A percentile compares a stretch with the other conserved stretches of the same genome.
These are phyloP conservation scores for Pharnaceum exiguum DNA, from an alignment of 148 eudicot species.

Conservation along the genomic window DNA sequence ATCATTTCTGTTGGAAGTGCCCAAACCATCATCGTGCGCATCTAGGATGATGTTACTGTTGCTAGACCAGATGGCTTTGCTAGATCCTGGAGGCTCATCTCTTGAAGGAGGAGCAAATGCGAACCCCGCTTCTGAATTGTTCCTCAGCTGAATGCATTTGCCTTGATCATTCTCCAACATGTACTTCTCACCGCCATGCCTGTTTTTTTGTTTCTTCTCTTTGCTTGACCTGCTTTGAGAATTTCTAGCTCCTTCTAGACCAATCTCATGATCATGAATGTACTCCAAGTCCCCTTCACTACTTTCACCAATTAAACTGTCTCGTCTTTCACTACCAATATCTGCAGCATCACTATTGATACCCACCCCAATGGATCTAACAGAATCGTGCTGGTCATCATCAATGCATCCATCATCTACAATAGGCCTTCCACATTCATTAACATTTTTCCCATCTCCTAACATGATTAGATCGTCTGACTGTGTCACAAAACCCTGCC, in stretches of 20 bases:
- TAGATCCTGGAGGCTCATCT: constrained; percentile 54
- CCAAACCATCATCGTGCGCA: constrained; percentile 33
- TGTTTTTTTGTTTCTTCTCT: constrained; percentile 35
- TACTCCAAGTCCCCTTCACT: constrained; percentile 87
- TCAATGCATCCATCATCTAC: constrained; percentile 63
- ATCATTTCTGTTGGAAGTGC: constrained; percentile 30
- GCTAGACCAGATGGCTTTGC: constrained; percentile 62
- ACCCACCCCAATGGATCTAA: constrained; percentile 97
- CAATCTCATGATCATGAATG: constrained; percentile 58
- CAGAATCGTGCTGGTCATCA: constrained; percentile 91
- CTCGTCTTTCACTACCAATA: constrained; percentile 81
- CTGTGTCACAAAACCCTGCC: constrained; percentile 93
- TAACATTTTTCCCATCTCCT: constrained; percentile 58
- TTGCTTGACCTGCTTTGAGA: constrained; percentile 35
- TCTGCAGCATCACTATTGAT: constrained; percentile 93
- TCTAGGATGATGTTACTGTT: constrained; percentile 34
- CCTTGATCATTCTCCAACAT: constrained; percentile 31
- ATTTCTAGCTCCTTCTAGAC: constrained; percentile 38
- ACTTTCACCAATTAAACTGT: constrained; percentile 88
- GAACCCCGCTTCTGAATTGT: constrained; percentile 58
- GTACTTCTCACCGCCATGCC: constrained; percentile 39
- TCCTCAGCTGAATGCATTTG: constrained; percentile 30
- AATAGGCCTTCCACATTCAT: constrained; percentile 50
- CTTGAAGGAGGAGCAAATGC: constrained; percentile 72
- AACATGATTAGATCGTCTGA: constrained; percentile 79